Evolutionary conservation across 2,329 filamentous ascomycete genomes (phyloP), one percentile per base, ranked within the genome.

Genomic region (Epichloe sp.): DNA sequence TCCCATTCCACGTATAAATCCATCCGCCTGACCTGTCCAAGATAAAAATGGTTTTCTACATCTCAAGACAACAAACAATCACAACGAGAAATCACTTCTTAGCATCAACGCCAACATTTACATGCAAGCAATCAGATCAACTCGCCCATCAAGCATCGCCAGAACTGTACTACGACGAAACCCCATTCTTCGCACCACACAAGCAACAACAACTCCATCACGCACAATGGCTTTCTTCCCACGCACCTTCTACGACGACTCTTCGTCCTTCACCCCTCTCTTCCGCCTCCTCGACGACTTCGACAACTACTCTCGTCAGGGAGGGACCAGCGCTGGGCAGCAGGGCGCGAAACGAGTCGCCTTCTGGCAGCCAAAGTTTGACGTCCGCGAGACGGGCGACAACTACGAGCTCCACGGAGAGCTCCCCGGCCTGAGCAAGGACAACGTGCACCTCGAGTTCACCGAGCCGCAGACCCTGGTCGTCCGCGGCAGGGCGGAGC

Each of bases 361-460:
- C 41, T 47, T 49, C 60, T 88, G 86, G 75, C 75, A 76, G 45
- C 85, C 85, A 47, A 82, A 79, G 65, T 89, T 88, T 63, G 85
- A 88, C 57, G 74, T 88, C 54, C 80, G 77, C 63, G 85, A 89
- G 69, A 74, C 75, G 3, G 74, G 77, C 52, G 68, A 77, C 11
- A 64, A 70, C 52, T 89, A 86, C 63, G 80, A 88, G 67, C 78
- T 89, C 12, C 80, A 88, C 59, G 86, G 85, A 59, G 85, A 89
- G 65, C 78, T 89, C 1, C 82, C 85, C 0, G 86, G 86, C 46
- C 72, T 88, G 57, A 77, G 79, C 55, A 83, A 86, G 67, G 79
- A 85, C 57, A 73, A 88, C 61, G 70, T 89, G 61, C 72, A 76
- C 62, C 83, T 89, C 62, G 85, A 88, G 63, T 89, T 88, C 72